These are phyloP conservation scores for Zalaria obscura DNA, from an alignment of 2,329 filamentous ascomycete species.

Conservation along the genomic window DNA sequence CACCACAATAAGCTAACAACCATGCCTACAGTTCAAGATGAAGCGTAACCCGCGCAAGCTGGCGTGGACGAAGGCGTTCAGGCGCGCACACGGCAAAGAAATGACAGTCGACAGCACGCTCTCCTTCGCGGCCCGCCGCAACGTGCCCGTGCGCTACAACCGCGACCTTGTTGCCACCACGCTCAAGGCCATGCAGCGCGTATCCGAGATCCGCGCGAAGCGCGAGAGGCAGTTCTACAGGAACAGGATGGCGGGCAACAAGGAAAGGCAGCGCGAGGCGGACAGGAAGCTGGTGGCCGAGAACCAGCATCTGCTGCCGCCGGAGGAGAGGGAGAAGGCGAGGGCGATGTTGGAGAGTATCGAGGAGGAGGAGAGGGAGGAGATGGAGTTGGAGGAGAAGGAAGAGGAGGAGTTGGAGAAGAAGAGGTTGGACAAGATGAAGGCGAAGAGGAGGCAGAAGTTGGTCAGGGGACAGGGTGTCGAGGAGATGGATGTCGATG, in stretches of 20 bases:
- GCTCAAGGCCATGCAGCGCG: conserved; percentile 79
- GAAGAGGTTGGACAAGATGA: conserved; percentile 22
- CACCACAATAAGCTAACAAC: conserved; percentile 1
- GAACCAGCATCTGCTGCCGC: conserved; percentile 82
- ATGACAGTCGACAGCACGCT: conserved; percentile 92
- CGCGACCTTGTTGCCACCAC: conserved; percentile 79
- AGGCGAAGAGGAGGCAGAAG: conserved; percentile 32
- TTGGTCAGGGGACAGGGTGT: conserved; percentile 28
- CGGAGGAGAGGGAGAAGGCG: conserved; percentile 28
- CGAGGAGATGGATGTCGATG: conserved; percentile 27
- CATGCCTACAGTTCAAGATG: conserved; percentile 67
- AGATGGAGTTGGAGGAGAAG: conserved; percentile 24
- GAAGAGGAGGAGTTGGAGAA: conserved; percentile 22
- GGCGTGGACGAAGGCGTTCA: conserved; percentile 93
- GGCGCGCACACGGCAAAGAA: conserved; percentile 64
- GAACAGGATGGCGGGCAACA: conserved; percentile 83
- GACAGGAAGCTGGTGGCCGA: conserved; percentile 81
- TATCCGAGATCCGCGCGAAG: conserved; percentile 68
- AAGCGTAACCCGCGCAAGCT: conserved; percentile 95
- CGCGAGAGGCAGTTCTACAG: conserved; percentile 90
- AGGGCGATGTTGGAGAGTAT: conserved; percentile 43
- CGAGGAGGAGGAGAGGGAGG: conserved; percentile 23
- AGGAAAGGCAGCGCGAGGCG: conserved; percentile 61
- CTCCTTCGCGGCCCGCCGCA: conserved; percentile 81
- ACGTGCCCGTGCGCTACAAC: conserved; percentile 92